Conservation (phyloP, 768 basidiomycete genomes). For the Pulveroboletus sp. region DNA sequence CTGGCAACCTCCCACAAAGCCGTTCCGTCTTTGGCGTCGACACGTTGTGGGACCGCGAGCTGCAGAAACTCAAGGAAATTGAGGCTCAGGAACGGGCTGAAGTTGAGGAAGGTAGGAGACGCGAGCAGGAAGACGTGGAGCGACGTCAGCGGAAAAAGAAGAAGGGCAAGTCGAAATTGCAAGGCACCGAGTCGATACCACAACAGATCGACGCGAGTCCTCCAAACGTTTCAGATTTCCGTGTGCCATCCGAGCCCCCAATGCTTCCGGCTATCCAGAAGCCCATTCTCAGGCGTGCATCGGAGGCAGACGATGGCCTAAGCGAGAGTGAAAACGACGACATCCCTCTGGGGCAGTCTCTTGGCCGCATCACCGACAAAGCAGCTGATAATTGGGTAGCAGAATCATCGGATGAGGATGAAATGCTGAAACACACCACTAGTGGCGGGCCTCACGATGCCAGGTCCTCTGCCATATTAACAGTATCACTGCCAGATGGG, state of each 20-base stretch:
- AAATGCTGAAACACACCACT: conserved; percentile 52
- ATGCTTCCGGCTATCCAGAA: conserved; percentile 36
- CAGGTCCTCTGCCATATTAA: conserved; percentile 7
- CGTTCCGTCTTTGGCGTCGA: conserved; percentile 93
- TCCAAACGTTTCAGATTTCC: conserved; percentile 23
- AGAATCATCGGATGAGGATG: conserved; percentile 64
- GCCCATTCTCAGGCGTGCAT: conserved; percentile 29
- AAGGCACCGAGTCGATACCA: conserved; percentile 36
- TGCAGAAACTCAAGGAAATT: conserved; percentile 75
- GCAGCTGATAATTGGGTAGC: conserved; percentile 41
- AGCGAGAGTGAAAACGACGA: conserved; percentile 52
- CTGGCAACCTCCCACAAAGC: conserved; percentile 39
- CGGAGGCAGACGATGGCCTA: conserved; percentile 38
- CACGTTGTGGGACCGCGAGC: conserved; percentile 88
- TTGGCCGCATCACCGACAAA: conserved; percentile 19
- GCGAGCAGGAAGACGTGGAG: conserved; percentile 45
- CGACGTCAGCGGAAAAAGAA: conserved; percentile 36
- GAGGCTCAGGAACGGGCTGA: conserved; percentile 65
- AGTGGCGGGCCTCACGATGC: conserved; percentile 53
- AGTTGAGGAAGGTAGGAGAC: conserved; percentile 47
- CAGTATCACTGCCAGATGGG: neutral
- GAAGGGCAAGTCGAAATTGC: conserved; percentile 44
- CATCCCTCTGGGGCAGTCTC: conserved; percentile 18
- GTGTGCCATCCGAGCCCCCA: conserved; percentile 24
- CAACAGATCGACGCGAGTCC: conserved; percentile 32